Evolutionary conservation across 2,329 filamentous ascomycete species (phyloP).

Genomic region (Sclerotinia minor): DNA sequence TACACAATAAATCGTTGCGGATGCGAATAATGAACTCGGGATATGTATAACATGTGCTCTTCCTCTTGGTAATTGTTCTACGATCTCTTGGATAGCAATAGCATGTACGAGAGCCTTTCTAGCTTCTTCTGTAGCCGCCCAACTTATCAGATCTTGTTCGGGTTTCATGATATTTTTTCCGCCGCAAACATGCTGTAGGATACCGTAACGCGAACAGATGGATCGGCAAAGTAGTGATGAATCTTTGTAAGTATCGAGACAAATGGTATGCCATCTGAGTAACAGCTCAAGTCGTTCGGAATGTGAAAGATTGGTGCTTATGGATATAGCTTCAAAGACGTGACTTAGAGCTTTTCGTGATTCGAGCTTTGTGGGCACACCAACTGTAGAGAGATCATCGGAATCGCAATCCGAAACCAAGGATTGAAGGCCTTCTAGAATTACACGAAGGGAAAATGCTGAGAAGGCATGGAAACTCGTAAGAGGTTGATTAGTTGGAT

Average conservation of each 20-base stretch:
- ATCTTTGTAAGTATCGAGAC: slow-evolving; percentile 46
- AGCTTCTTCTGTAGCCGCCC: slow-evolving; percentile 45
- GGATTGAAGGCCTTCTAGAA: slow-evolving; percentile 48
- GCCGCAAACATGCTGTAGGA: slow-evolving; percentile 46
- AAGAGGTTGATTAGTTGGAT: slow-evolving; percentile 37
- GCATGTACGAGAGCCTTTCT: slow-evolving; percentile 47
- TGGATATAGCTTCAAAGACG: slow-evolving; percentile 45
- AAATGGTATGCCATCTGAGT: slow-evolving; percentile 49
- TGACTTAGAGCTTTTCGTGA: slow-evolving; percentile 45
- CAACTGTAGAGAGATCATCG: slow-evolving; percentile 44
- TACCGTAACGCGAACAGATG: slow-evolving; percentile 45
- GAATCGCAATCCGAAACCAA: slow-evolving; percentile 46
- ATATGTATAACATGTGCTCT: slow-evolving; percentile 49
- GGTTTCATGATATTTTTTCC: slow-evolving; percentile 37
- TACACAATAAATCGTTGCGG: slow-evolving; percentile 46
- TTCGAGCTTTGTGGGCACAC: slow-evolving; percentile 45
- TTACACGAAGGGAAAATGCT: slow-evolving; percentile 46
- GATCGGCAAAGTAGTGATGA: slow-evolving; percentile 45
- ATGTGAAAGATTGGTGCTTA: slow-evolving; percentile 40
- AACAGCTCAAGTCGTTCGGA: slow-evolving; percentile 46
- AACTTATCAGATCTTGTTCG: slow-evolving; percentile 44
- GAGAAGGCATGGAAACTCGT: slow-evolving; percentile 42
- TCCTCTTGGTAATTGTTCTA: slow-evolving; percentile 48
- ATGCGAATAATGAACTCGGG: slow-evolving; percentile 48
- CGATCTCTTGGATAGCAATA: slow-evolving; percentile 49